These are phyloP conservation scores for Grigorovia yakushimaensis DNA, from an alignment of 805 yeast species.

Conservation along the genomic window DNA sequence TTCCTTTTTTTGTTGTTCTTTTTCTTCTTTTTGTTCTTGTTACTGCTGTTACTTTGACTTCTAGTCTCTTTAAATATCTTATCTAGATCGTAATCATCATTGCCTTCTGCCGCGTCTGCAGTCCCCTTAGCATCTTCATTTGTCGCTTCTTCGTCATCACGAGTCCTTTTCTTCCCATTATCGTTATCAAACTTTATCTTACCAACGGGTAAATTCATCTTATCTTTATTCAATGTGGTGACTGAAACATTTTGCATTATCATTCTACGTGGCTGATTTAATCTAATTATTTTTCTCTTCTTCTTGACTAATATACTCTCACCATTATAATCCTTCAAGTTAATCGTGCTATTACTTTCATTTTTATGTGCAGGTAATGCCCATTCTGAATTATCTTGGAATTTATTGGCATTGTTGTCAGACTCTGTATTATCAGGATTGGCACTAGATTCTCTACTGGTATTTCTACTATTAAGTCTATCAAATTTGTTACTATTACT, in stretches of 20 bases:
- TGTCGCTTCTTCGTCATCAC: background rate
- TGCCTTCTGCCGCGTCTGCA: slow-evolving; percentile 28
- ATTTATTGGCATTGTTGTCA: slow-evolving; percentile 2
- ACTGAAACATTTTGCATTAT: background rate
- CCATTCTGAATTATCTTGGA: slow-evolving; percentile 19
- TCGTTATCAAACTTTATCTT: slow-evolving; percentile 23
- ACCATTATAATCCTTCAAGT: background rate
- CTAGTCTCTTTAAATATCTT: slow-evolving; percentile 14
- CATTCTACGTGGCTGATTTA: background rate
- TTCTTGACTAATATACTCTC: slow-evolving; percentile 32
- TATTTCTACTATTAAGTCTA: slow-evolving; percentile 6
- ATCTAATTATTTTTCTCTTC: slow-evolving; percentile 5
- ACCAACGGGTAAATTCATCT: background rate
- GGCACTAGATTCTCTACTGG: background rate
- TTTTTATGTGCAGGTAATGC: slow-evolving; percentile 1
- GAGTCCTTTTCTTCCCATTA: background rate
- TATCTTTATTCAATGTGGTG: slow-evolving; percentile 1
- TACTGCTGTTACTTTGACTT: slow-evolving; percentile 14
- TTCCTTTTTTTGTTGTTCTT: background rate
- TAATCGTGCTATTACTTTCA: background rate
- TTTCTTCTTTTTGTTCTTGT: background rate
- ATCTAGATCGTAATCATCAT: slow-evolving; percentile 17
- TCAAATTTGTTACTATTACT: slow-evolving; percentile 28
- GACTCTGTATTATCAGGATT: background rate
- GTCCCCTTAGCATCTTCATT: slow-evolving; percentile 17